Percentiles rank a stretch among this genome's conserved stretches.
Conservation (phyloP, 345 rosid genomes). For the Erucastrum elatum region DNA sequence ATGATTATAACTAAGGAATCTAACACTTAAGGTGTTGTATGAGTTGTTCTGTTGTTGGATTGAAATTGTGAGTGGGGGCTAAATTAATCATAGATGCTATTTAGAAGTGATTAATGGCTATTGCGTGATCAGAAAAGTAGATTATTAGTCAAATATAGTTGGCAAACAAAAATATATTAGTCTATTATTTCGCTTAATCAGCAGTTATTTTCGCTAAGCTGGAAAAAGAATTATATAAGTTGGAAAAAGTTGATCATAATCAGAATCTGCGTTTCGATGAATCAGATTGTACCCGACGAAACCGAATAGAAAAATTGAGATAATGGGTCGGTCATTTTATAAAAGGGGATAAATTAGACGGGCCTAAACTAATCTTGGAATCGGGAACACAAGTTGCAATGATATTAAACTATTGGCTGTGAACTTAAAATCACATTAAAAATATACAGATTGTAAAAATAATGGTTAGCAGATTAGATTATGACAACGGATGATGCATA, state of each 20-base stretch:
- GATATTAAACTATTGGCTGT: neutral
- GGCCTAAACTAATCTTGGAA: neutral
- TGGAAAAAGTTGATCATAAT: constrained; percentile 23
- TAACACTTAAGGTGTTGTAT: constrained; percentile 26
- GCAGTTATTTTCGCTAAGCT: neutral
- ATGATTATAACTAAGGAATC: constrained; percentile 8
- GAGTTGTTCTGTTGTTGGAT: constrained; percentile 25
- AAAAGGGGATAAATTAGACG: neutral
- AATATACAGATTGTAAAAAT: constrained; percentile 15
- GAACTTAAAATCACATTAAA: neutral
- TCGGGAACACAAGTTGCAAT: constrained; percentile 23
- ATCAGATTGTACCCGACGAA: constrained; percentile 21
- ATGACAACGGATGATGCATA: constrained; percentile 29
- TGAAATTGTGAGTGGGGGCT: constrained; percentile 48
- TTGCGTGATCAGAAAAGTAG: constrained; percentile 36
- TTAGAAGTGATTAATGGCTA: constrained; percentile 21
- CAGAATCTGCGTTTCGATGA: constrained; percentile 32
- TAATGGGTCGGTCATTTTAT: neutral
- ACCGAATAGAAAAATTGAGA: neutral
- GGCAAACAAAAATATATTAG: constrained; percentile 40
- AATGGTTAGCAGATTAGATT: constrained; percentile 17
- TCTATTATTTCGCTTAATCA: neutral
- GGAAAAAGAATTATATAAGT: constrained; percentile 4
- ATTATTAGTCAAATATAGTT: constrained; percentile 64
- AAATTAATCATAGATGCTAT: constrained; percentile 26